Evolutionary conservation across 352 stramenopile genomes (phyloP).

Genomic region (Phytophthora ramorum): DNA sequence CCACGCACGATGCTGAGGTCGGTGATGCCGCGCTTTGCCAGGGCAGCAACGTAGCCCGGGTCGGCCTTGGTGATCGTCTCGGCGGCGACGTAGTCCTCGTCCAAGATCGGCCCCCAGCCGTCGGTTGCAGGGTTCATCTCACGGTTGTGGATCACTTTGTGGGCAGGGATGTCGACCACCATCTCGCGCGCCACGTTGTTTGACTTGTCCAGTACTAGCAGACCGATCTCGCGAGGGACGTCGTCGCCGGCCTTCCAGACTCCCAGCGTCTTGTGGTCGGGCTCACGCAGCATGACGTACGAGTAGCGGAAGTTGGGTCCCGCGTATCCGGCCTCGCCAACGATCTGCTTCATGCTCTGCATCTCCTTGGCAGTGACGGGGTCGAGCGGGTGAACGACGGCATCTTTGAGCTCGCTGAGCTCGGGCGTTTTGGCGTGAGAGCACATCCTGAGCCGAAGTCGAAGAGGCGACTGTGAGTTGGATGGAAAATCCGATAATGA

Average conservation of each 20-base stretch:
- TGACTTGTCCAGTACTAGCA: slow-evolving; percentile 30
- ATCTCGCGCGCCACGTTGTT: slow-evolving; percentile 28
- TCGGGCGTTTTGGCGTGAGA: slow-evolving; percentile 20
- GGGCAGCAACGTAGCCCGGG: slow-evolving; percentile 35
- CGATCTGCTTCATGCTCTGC: slow-evolving; percentile 34
- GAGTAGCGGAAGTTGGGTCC: slow-evolving; percentile 37
- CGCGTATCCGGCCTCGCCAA: slow-evolving; percentile 28
- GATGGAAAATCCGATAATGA: neutral
- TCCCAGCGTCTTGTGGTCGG: slow-evolving; percentile 37
- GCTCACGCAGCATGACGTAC: slow-evolving; percentile 53
- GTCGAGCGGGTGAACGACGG: slow-evolving; percentile 35
- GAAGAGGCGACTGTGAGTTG: slow-evolving; percentile 9
- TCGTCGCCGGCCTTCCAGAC: slow-evolving; percentile 25
- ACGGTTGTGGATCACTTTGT: slow-evolving; percentile 24
- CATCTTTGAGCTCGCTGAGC: slow-evolving; percentile 9
- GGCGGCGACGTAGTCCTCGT: slow-evolving; percentile 41
- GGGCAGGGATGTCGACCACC: slow-evolving; percentile 37
- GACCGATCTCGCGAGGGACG: slow-evolving; percentile 43
- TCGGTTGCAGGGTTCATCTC: slow-evolving; percentile 27
- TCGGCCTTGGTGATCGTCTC: slow-evolving; percentile 45
- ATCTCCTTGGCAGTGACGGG: slow-evolving; percentile 44
- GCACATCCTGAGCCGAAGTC: slow-evolving; percentile 19
- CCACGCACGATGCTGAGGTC: slow-evolving; percentile 36
- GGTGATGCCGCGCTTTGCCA: slow-evolving; percentile 35
- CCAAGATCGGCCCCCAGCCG: slow-evolving; percentile 40